phyloP scores from a whole-genome alignment of 768 basidiomycete species.

The Cubamyces lactineus region DNA sequence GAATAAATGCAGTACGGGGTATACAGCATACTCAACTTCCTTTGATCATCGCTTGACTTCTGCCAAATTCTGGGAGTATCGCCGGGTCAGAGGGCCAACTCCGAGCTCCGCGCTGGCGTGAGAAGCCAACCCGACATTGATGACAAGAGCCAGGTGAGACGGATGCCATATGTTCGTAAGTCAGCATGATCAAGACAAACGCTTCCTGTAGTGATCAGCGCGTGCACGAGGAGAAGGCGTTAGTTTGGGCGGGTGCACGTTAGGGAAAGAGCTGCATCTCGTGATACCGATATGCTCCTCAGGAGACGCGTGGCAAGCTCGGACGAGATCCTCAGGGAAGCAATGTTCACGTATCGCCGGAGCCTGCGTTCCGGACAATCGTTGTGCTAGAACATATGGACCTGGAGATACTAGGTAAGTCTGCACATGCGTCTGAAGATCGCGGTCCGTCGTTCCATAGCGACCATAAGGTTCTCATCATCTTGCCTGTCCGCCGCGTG shows the following conservation, averaged over 20 bases:
- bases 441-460: too few species aligned
- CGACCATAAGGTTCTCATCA: too few species aligned
- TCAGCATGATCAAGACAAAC: conserved; percentile 7
- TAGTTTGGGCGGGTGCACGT: not conserved
- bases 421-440: too few species aligned
- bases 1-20: not conserved
- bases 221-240: not conserved
- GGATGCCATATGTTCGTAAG: conserved; percentile 5
- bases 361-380: not conserved
- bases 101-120: not conserved
- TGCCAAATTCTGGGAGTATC: not conserved
- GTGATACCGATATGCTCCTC: conserved; percentile 11
- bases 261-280: not conserved
- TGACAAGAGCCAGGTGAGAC: conserved; percentile 9
- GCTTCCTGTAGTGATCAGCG: conserved; percentile 9
- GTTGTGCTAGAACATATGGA: too few species aligned
- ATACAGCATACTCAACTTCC: not conserved
- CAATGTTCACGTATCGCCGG: conserved; percentile 2
- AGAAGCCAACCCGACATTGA: not conserved
- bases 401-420: not conserved
- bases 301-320: conserved; percentile 3
- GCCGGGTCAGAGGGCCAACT: not conserved
- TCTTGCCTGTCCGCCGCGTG: too few species aligned
- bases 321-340: not conserved
- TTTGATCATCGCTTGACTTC: not conserved